Base-by-base conservation (phyloP, 2,329 filamentous ascomycete species). In the Furcasterigmium furcatum region DNA sequence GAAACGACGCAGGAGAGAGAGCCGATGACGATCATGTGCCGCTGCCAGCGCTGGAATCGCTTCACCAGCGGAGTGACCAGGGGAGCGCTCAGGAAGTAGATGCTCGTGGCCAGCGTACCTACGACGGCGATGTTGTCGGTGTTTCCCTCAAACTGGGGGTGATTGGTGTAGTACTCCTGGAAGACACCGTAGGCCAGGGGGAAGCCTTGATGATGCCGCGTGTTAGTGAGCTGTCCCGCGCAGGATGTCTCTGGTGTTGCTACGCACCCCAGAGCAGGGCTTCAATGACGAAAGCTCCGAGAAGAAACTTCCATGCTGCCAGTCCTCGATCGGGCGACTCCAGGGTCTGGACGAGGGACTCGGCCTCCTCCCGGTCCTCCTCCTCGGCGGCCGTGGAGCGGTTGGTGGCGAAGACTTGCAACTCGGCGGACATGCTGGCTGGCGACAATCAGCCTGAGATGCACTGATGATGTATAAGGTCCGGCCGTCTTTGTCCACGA, bases 141-240 rank as follows among this genome's bases (percentile, higher is more conserved):
- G 29, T 55, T 48, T 12, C 42, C 46, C 12, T 52, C 24, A 24
- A 62, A 59, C 9, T 58, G 49, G 3, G 57, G 55, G 0, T 55
- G 48, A 4, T 46, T 47, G 4, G 58, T 58, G 38, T 61, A 61
- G 43, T 61, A 55, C 9, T 58, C 46, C 22, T 61, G 58, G 6
- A 61, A 61, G 19, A 61, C 57, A 9, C 59, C 59, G 41, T 55
- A 61, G 2, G 53, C 52, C 18, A 57, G 41, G 5, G 55, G 56
- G n/a, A 61, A 60, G 3, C 55, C 55, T 58, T 14, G n/a, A n/a
- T n/a, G n/a, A n/a, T n/a, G n/a, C 10, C 14, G 9, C 16, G 13
- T 2, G 24, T 47, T 9, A 47, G 38, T 16, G 24, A 34, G 4
- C 34, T 13, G 14, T 18, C 0, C 3, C 7, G 12, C 4, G 9